Conservation (phyloP, 371 early-diverging fungal species). For the Catenaria anguillulae region DNA sequence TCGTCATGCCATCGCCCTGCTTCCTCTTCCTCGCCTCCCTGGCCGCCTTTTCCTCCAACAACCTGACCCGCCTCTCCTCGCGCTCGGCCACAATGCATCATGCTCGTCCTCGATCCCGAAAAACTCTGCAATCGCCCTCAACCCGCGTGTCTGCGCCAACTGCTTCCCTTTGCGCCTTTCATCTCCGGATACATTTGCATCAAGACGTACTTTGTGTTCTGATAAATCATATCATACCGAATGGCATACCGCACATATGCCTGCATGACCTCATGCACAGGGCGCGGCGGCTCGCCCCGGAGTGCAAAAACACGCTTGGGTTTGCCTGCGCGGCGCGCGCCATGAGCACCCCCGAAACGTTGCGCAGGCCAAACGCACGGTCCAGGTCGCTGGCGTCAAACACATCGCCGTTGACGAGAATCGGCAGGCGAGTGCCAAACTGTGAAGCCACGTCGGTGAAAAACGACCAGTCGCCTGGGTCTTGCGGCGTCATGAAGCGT, state of each 20-base stretch:
- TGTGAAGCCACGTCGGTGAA: conserved; percentile 50
- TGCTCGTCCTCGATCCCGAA: conserved; percentile 28
- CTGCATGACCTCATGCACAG: conserved; percentile 33
- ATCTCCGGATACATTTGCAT: conserved; percentile 62
- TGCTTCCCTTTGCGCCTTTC: conserved; percentile 27
- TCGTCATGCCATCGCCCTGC: conserved; percentile 7
- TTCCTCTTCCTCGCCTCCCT: not conserved
- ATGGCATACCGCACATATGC: conserved; percentile 52
- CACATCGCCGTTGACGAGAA: conserved; percentile 89
- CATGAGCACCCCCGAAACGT: conserved; percentile 60
- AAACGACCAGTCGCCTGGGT: conserved; percentile 75
- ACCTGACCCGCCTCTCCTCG: conserved; percentile 11
- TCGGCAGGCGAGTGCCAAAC: conserved; percentile 46
- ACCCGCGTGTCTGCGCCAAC: conserved; percentile 38
- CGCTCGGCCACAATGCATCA: conserved; percentile 19
- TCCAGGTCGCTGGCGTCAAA: conserved; percentile 42
- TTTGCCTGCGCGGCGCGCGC: conserved; percentile 74
- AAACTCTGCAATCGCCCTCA: conserved; percentile 27
- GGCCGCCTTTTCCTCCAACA: conserved; percentile 3
- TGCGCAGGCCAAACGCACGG: conserved; percentile 34
- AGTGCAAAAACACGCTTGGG: conserved; percentile 56
- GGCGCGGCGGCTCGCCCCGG: conserved; percentile 41
- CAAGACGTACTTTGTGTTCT: conserved; percentile 77
- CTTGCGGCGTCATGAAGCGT: conserved; percentile 49
- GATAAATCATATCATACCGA: conserved; percentile 47